Conservation (phyloP, 495 filamentous ascomycete genomes). For the Hypoxylon subgilvum region DNA sequence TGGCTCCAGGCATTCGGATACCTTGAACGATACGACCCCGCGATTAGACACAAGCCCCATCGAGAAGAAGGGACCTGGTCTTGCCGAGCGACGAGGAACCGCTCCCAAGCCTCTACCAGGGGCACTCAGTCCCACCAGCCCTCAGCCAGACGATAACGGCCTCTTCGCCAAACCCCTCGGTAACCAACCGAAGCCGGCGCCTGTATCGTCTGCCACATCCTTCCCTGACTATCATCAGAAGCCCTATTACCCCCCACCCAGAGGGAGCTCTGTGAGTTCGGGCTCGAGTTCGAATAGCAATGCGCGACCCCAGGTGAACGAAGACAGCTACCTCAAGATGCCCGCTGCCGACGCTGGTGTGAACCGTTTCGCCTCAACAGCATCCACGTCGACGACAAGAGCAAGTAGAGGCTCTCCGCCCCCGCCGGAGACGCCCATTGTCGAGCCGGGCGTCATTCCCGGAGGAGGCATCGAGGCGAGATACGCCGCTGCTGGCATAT, state of each 20-base stretch:
- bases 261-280: constrained; percentile 58
- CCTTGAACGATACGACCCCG: constrained; percentile 49
- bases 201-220: constrained; percentile 43
- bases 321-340: constrained; percentile 39
- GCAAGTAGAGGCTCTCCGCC: constrained; percentile 92
- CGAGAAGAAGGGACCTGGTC: constrained; percentile 57
- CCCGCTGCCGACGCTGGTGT: constrained; percentile 56
- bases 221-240: constrained; percentile 57
- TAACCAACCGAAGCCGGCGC: constrained; percentile 38
- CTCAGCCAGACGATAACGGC: constrained; percentile 71
- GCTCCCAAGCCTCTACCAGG: constrained; percentile 70
- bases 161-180: constrained; percentile 66
- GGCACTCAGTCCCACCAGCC: constrained; percentile 72
- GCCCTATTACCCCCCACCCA: constrained; percentile 56
- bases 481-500: constrained; percentile 87
- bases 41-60: constrained; percentile 53
- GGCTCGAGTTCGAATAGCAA: constrained; percentile 39
- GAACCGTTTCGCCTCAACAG: constrained; percentile 83
- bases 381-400: constrained; percentile 90
- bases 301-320: constrained; percentile 33
- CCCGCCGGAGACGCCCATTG: constrained; percentile 91
- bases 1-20: constrained; percentile 40
- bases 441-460: constrained; percentile 70
- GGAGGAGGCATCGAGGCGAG: constrained; percentile 84
- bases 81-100: constrained; percentile 76